phyloP scores from a whole-genome alignment of 2,329 filamentous ascomycete genomes.

The Colletotrichum aenigma region DNA sequence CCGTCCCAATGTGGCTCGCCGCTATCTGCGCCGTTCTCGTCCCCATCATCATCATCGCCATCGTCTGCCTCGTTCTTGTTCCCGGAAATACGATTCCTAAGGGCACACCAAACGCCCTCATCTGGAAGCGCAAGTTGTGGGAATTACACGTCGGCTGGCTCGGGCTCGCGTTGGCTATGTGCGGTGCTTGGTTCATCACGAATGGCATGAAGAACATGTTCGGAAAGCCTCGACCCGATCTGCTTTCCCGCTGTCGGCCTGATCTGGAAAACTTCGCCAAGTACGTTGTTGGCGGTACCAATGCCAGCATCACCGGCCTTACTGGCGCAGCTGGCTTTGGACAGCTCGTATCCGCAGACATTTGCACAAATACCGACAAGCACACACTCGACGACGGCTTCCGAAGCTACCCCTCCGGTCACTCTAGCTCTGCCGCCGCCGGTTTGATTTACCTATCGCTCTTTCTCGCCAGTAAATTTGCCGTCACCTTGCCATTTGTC shows the following conservation, averaged over 20 bases:
- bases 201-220: constrained; percentile 83
- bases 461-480: constrained; percentile 84
- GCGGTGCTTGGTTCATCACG: constrained; percentile 79
- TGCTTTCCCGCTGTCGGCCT: constrained; percentile 80
- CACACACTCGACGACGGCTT: constrained; percentile 78
- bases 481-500: constrained; percentile 74
- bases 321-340: constrained; percentile 54
- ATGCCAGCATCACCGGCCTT: constrained; percentile 4
- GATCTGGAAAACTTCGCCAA: constrained; percentile 67
- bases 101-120: constrained; percentile 64
- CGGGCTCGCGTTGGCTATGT: constrained; percentile 76
- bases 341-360: constrained; percentile 71
- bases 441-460: constrained; percentile 86
- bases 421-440: constrained; percentile 71
- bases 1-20: constrained; percentile 70
- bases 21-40: constrained; percentile 65
- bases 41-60: constrained; percentile 70
- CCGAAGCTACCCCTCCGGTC: constrained; percentile 70
- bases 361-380: constrained; percentile 72
- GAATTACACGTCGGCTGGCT: constrained; percentile 88
- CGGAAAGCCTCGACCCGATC: constrained; percentile 77
- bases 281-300: constrained; percentile 64
- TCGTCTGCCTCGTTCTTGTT: constrained; percentile 72
- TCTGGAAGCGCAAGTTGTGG: constrained; percentile 87
- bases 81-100: constrained; percentile 72